Percentiles rank a stretch among this genome's conserved stretches.
phyloP scores from a whole-genome alignment of 805 yeast species.

The Isabelozyma gotoi region DNA sequence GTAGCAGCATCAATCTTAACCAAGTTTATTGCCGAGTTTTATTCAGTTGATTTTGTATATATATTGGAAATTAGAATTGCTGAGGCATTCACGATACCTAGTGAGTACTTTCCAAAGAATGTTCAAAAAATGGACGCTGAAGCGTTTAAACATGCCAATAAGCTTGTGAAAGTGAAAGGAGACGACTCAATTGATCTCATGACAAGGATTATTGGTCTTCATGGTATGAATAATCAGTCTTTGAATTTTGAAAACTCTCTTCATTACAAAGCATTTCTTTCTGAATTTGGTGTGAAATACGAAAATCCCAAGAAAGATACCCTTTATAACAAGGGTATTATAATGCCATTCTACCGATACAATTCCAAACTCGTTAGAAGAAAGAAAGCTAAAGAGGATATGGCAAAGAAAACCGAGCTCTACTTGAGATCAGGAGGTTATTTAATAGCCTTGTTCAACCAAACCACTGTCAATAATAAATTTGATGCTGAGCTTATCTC shows the following conservation, averaged over 20 bases:
- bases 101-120: conserved; percentile 43
- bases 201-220: conserved; percentile 47
- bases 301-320: conserved; percentile 26
- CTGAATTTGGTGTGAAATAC: conserved; percentile 54
- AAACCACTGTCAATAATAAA: conserved; percentile 11
- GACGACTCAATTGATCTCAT: conserved; percentile 39
- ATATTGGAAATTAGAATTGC: conserved; percentile 52
- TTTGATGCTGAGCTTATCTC: conserved; percentile 41
- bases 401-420: conserved; percentile 33
- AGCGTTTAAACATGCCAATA: conserved; percentile 36
- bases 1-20: conserved; percentile 44
- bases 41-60: conserved; percentile 45
- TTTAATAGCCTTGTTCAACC: conserved; percentile 46
- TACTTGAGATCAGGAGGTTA: conserved; percentile 54
- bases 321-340: conserved; percentile 46
- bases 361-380: conserved; percentile 45
- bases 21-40: conserved; percentile 30
- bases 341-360: conserved; percentile 52
- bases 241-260: conserved; percentile 33
- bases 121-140: conserved; percentile 46
- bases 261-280: conserved; percentile 45
- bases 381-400: conserved; percentile 8
- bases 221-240: conserved; percentile 21
- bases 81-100: conserved; percentile 42
- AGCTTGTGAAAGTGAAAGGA: conserved; percentile 24